Conservation (phyloP, 2,329 filamentous ascomycete genomes). For the Aspergillus japonicus region DNA sequence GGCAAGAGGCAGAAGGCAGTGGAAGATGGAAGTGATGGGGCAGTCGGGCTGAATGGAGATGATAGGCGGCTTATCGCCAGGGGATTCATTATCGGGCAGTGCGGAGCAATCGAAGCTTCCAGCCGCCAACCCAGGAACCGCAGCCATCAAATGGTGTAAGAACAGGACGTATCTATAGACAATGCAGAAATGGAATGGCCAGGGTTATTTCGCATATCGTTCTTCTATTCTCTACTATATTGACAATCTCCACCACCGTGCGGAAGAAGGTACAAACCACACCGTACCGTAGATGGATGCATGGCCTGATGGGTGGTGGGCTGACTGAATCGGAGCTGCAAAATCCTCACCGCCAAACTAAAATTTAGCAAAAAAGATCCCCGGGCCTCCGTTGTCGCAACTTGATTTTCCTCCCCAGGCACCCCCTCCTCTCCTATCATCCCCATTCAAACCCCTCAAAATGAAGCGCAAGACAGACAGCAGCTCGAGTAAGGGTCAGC, state of each 20-base stretch:
- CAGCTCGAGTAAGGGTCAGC: slow-evolving; percentile 31
- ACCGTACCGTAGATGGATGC: neutral
- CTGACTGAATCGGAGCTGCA: slow-evolving; percentile 15
- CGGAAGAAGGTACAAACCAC: too few species aligned
- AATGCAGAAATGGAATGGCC: too few species aligned
- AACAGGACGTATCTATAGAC: too few species aligned
- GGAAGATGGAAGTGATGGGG: neutral
- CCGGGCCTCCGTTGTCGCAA: slow-evolving; percentile 1
- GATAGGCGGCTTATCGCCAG: slow-evolving; percentile 7
- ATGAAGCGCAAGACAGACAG: slow-evolving; percentile 48
- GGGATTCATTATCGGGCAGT: slow-evolving; percentile 5
- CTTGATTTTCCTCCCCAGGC: neutral
- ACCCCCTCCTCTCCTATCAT: neutral
- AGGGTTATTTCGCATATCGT: too few species aligned
- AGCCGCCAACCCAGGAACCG: neutral
- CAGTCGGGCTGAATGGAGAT: neutral
- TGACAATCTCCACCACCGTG: too few species aligned
- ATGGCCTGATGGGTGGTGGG: slow-evolving; percentile 23
- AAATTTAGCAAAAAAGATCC: slow-evolving; percentile 12
- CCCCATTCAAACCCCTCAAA: slow-evolving; percentile 11
- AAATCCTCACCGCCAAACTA: slow-evolving; percentile 21
- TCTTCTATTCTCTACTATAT: too few species aligned
- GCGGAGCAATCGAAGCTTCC: slow-evolving; percentile 5
- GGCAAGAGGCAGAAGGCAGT: too few species aligned
- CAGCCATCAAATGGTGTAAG: too few species aligned